A percentile compares a stretch with the other conserved stretches of the same genome.
phyloP scores from a whole-genome alignment of 2,329 filamentous ascomycete genomes.

The Pseudogymnoascus sp. region DNA sequence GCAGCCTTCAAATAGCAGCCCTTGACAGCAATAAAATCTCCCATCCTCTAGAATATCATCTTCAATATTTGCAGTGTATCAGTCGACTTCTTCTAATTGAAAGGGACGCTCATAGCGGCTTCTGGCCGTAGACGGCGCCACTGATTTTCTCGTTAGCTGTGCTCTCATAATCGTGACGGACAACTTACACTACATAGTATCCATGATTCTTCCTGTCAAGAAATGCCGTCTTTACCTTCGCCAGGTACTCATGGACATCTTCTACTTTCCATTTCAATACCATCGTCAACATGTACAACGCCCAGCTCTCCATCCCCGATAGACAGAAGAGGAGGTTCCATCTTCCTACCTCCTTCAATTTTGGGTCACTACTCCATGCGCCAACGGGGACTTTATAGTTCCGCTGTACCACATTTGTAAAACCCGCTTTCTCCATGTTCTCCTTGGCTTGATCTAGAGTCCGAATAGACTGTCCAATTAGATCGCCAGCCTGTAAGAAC shows the following conservation, averaged over 20 bases:
- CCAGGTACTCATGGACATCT: not conserved
- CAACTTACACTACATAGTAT: conserved; percentile 3
- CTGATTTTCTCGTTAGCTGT: not conserved
- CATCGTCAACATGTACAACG: not conserved
- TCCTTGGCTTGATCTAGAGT: conserved; percentile 19
- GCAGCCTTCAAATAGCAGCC: not conserved
- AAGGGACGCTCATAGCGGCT: not conserved
- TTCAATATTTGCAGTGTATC: not conserved
- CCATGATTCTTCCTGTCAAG: conserved; percentile 8
- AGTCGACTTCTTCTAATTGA: not conserved
- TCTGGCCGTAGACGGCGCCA: not conserved
- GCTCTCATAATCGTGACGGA: not conserved
- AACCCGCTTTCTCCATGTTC: conserved; percentile 22
- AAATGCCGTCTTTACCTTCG: not conserved
- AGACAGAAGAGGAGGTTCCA: conserved; percentile 6
- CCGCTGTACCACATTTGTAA: conserved; percentile 17
- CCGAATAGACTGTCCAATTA: conserved; percentile 23
- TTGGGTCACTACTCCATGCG: conserved; percentile 12
- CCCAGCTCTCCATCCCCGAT: not conserved
- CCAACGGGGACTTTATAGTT: conserved; percentile 18
- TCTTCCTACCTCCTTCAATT: conserved; percentile 7
- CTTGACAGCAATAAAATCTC: not conserved
- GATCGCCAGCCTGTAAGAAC: conserved; percentile 33
- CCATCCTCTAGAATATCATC: not conserved
- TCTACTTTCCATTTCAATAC: not conserved